phyloP scores from a whole-genome alignment of 2,329 filamentous ascomycete species.

The Aspergillus sp. region DNA sequence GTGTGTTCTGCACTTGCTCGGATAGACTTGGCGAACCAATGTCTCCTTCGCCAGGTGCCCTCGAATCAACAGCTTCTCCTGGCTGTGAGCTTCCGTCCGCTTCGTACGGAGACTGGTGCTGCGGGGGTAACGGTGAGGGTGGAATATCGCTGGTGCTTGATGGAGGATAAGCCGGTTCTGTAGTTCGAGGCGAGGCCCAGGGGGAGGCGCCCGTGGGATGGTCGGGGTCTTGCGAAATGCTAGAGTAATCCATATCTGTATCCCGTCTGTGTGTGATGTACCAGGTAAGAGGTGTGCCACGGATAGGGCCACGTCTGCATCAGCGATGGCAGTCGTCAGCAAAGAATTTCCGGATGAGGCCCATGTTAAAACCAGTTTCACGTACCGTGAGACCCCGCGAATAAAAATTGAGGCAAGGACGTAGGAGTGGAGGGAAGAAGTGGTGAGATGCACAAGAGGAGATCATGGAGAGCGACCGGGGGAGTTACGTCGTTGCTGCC shows the following conservation, averaged over 20 bases:
- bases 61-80: conserved; percentile 17
- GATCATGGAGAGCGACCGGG: conserved; percentile 7
- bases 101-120: conserved; percentile 35
- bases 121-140: conserved; percentile 42
- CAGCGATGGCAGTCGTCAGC: conserved; percentile 14
- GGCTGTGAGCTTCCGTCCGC: conserved; percentile 21
- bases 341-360: not conserved
- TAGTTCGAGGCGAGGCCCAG: conserved; percentile 61
- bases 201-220: conserved; percentile 60
- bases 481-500: conserved; percentile 23
- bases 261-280: conserved; percentile 13
- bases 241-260: conserved; percentile 64
- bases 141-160: conserved; percentile 38
- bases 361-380: not conserved
- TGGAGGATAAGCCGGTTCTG: conserved; percentile 42
- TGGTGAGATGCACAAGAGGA: conserved; percentile 5
- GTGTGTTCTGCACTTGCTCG: conserved; percentile 40
- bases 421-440: not conserved
- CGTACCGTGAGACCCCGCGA: conserved; percentile 19
- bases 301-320: conserved; percentile 21
- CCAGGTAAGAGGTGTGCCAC: conserved; percentile 16
- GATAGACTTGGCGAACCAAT: conserved; percentile 47
- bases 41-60: conserved; percentile 18
- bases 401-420: conserved; percentile 1
- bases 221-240: conserved; percentile 57